phyloP scores from a whole-genome alignment of 108 stramenopile species.

The Chaetoceros muelleri region DNA sequence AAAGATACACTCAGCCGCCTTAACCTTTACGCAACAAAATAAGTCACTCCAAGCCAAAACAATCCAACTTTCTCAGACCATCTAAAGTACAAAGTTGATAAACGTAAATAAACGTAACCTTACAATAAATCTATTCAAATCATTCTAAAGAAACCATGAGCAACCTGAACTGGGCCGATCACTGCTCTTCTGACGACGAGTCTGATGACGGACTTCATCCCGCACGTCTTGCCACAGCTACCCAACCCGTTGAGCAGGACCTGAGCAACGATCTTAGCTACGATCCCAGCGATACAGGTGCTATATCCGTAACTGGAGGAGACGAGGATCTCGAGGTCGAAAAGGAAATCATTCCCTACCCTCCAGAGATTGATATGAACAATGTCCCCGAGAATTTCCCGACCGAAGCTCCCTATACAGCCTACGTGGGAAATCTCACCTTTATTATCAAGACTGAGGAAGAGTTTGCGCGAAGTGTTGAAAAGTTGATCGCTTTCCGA shows the following conservation, averaged over 20 bases:
- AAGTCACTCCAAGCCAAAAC: no score
- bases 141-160: slow-evolving; percentile 16
- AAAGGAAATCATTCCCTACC: slow-evolving; percentile 6
- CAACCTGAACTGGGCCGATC: slow-evolving; percentile 32
- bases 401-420: slow-evolving; percentile 20
- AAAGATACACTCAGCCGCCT: no score
- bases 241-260: no score
- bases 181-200: slow-evolving; percentile 30
- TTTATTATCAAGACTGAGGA: slow-evolving; percentile 9
- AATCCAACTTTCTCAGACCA: no score
- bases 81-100: no score
- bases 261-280: no score
- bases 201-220: slow-evolving; percentile 18
- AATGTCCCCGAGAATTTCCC: background rate
- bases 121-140: no score
- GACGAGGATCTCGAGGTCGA: slow-evolving; percentile 8
- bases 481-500: slow-evolving; percentile 9
- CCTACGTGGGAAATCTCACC: slow-evolving; percentile 20
- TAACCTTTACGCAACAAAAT: no score
- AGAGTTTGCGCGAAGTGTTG: slow-evolving; percentile 17
- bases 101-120: no score
- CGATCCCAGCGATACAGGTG: no score
- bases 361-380: slow-evolving; percentile 1
- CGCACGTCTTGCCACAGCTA: slow-evolving; percentile 12
- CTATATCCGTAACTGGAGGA: no score